Evolutionary conservation across 345 rosid genomes (phyloP), one percentile per base, ranked within the genome.

Genomic region (Sisymbrium altissimum): DNA sequence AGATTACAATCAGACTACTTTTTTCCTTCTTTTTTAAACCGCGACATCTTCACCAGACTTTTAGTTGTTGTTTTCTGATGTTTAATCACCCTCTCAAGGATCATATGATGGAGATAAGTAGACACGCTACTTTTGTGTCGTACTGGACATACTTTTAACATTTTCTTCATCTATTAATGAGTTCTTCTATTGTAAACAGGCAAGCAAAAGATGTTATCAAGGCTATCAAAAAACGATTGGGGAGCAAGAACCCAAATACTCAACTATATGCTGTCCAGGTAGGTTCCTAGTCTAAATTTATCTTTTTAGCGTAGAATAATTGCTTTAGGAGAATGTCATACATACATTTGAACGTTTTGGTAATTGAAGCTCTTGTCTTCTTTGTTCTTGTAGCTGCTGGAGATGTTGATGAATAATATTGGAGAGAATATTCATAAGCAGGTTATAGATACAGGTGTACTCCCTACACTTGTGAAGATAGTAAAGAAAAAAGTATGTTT

Each of bases 331-430:
- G 19, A 46, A n/a, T 64, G 21, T 6, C 27, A 55, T 7, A 45
- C 9, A 55, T 7, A 45, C 9, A 29, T 21, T 29, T 77, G 32
- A 70, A 33, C 17, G 9, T 41, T 54, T 53, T 69, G 64, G 15
- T 49, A 3, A 60, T 15, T 14, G 12, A 21, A 39, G 54, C 52
- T 76, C 23, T 14, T 55, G 13, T 44, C 38, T 8, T 40, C 17
- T 57, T 64, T 27, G 30, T 56, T 67, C 45, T 67, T 83, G 79
- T 82, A 92, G 98, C 78, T 92, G 81, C 79, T 94, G 79, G 98
- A 94, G 86, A 89, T 88, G 96, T 80, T 94, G 84, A 94, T 94
- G 97, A 91, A 89, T 80, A 94, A 94, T 79, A 82, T 88, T 18
- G 97, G 98, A 60, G 97, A 89, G 64, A 71, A 66, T 64, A 81